Conservation (phyloP, 2,329 filamentous ascomycete genomes). For the Colletotrichum caudatum region DNA sequence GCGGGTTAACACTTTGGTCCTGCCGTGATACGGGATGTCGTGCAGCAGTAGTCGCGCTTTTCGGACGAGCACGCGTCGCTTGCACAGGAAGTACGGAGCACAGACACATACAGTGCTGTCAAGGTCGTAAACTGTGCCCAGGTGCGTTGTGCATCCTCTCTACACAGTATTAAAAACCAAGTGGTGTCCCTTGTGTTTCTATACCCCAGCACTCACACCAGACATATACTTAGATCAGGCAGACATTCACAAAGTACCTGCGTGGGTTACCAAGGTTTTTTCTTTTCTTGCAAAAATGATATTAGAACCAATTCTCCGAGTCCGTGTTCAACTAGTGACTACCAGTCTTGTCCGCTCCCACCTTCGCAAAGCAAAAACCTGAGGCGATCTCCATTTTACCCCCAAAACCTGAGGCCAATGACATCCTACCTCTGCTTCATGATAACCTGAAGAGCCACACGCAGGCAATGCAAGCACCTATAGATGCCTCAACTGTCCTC, state of each 20-base stretch:
- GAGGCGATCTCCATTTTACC: conserved; percentile 25
- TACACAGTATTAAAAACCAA: conserved; percentile 6
- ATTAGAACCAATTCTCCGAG: conserved; percentile 36
- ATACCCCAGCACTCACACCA: background rate
- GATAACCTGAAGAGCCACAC: conserved; percentile 31
- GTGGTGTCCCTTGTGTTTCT: background rate
- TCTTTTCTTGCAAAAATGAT: conserved; percentile 27
- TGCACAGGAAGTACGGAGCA: conserved; percentile 12
- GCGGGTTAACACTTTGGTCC: background rate
- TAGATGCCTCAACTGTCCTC: conserved; percentile 14
- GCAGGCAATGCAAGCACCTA: conserved; percentile 21
- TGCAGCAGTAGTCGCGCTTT: conserved; percentile 27
- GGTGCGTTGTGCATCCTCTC: accelerated
- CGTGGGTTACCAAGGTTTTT: background rate
- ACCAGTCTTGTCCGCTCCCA: conserved; percentile 30
- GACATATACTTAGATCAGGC: background rate
- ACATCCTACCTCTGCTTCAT: conserved; percentile 38
- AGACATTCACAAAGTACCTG: background rate
- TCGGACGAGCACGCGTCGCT: conserved; percentile 24
- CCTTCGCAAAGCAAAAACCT: conserved; percentile 27
- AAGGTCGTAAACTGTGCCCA: background rate
- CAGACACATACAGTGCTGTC: background rate
- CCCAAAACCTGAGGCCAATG: conserved; percentile 17
- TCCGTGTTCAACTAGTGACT: conserved; percentile 36
- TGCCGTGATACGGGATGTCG: conserved; percentile 9